Evolutionary conservation across 495 filamentous ascomycete species (phyloP), one percentile per base, ranked within the genome.

Genomic region (Neohortaea acidophila): DNA sequence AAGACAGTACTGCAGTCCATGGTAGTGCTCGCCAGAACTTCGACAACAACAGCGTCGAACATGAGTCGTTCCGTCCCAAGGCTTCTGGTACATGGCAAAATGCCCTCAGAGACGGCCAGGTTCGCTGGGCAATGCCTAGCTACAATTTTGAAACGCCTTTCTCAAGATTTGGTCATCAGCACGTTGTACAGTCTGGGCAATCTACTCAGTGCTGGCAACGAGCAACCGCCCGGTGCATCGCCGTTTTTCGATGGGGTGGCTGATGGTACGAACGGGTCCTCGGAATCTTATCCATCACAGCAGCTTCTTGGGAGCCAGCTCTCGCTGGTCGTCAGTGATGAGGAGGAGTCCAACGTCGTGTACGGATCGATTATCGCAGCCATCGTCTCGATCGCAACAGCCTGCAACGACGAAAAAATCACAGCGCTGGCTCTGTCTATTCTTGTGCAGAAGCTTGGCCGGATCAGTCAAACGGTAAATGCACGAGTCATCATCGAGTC

Each of bases 111-210:
- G 21, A 80, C 74, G 20, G 70, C 87, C 12, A 63, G 60, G 9
- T 67, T 86, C 20, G 89, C 86, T 23, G 83, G 84, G 3, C 73
- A 72, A 34, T 86, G 80, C 52, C 66, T 97, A 31, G 81, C 84
- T 3, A 79, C 73, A 38, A 66, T 91, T 34, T 60, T 96, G 35
- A 74, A 72, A 35, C 66, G 78, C 41, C 70, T 94, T 4, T 86
- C 91, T 4, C 79, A 91, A 49, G 89, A 97, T 66, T 77, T 82
- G 20, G 73, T 91, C 21, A 96, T 97, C 47, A 91, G 85, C 4
- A 94, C 84, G 2, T 62, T 97, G 8, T 96, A 96, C 58, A 85
- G 84, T 1, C 64, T 97, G 38, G 91, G 89, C 12, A 96, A 97
- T 56, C 77, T 89, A 8, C 58, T 97, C 21, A 89, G 83, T 51